Conservation (phyloP, 257 asterid genomes). For the Euphrasia confusa region DNA sequence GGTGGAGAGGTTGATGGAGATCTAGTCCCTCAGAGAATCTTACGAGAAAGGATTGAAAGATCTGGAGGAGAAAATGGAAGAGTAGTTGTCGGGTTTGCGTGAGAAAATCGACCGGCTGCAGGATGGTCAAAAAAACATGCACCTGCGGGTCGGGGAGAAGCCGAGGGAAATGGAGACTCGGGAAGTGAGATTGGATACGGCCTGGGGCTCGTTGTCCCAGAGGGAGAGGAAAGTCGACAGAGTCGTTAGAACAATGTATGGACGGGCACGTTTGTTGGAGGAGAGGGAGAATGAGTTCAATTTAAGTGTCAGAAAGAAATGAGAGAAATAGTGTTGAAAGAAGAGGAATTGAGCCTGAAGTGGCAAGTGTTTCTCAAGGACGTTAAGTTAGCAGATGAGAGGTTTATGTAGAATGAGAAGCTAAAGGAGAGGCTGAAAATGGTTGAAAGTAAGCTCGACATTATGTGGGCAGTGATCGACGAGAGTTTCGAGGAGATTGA, state of each 20-base stretch:
- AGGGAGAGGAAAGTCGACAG: conserved; percentile 24
- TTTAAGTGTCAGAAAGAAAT: conserved; percentile 11
- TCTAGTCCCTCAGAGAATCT: conserved; percentile 18
- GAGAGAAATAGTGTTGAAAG: conserved; percentile 23
- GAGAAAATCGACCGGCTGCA: conserved; percentile 21
- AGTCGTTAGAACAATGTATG: conserved; percentile 13
- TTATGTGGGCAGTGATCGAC: conserved; percentile 17
- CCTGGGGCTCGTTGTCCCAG: conserved; percentile 19
- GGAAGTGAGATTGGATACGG: conserved; percentile 10
- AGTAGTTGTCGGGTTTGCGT: not conserved
- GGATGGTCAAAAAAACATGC: conserved; percentile 14
- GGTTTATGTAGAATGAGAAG: conserved; percentile 8
- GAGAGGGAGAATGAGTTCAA: conserved; percentile 26
- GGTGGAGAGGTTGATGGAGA: conserved; percentile 20
- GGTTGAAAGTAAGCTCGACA: conserved; percentile 29
- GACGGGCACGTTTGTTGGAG: conserved; percentile 22
- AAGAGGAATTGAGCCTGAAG: conserved; percentile 19
- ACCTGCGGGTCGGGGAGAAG: conserved; percentile 12
- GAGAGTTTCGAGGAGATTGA: conserved; percentile 25
- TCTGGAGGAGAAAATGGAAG: conserved; percentile 21
- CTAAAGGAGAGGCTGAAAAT: conserved; percentile 24
- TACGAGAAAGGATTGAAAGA: conserved; percentile 13
- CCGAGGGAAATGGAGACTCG: conserved; percentile 19
- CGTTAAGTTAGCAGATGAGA: conserved; percentile 18
- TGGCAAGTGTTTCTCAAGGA: conserved; percentile 10